Conservation (phyloP, 108 stramenopile genomes). For the Cylindrotheca closterium region DNA sequence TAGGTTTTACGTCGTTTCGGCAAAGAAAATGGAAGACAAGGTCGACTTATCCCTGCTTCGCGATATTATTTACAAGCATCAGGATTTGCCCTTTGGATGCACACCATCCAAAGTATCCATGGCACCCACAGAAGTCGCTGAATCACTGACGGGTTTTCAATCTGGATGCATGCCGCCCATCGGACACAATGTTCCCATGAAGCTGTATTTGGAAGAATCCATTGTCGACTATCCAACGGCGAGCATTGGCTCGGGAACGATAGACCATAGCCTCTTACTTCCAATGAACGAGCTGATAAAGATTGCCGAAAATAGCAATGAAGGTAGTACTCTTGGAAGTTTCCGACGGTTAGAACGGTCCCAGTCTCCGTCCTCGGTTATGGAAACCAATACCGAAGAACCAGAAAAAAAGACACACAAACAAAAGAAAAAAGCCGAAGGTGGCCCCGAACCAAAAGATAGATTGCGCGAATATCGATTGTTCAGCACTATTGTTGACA, state of each 20-base stretch:
- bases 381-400: background rate
- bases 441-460: slow-evolving; percentile 10
- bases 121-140: slow-evolving; percentile 24
- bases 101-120: slow-evolving; percentile 6
- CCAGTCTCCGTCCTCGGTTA: background rate
- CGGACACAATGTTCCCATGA: slow-evolving; percentile 22
- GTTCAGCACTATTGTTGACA: background rate
- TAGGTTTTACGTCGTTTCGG: slow-evolving; percentile 32
- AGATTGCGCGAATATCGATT: slow-evolving; percentile 19
- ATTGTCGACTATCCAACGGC: slow-evolving; percentile 8
- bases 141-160: slow-evolving; percentile 32
- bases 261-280: slow-evolving; percentile 16
- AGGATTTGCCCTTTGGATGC: background rate
- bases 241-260: slow-evolving; percentile 31
- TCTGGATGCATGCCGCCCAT: slow-evolving; percentile 45
- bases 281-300: slow-evolving; percentile 9
- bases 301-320: slow-evolving; percentile 2
- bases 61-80: slow-evolving; percentile 7
- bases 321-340: background rate
- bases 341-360: background rate
- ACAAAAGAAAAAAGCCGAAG: slow-evolving; percentile 1
- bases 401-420: background rate
- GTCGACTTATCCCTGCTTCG: slow-evolving; percentile 21
- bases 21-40: slow-evolving; percentile 27
- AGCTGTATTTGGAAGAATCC: slow-evolving; percentile 21